Percentiles rank a stretch among this genome's conserved stretches.
Evolutionary conservation across 345 rosid species (phyloP).

Genomic region (Camelina laxa): DNA sequence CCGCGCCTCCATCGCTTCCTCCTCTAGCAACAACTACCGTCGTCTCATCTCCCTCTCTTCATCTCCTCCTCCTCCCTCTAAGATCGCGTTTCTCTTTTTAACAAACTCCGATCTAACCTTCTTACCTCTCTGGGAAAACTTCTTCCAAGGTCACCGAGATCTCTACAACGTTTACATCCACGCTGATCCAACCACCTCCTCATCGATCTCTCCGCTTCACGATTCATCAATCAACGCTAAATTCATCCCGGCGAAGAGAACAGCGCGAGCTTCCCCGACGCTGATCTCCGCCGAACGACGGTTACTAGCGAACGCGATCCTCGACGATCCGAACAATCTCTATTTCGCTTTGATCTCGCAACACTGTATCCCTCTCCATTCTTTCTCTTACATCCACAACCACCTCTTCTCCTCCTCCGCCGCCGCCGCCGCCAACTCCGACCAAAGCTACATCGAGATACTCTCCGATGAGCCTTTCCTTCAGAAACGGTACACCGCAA

Average conservation of each 20-base stretch:
- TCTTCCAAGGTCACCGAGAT: conserved; percentile 57
- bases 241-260: conserved; percentile 62
- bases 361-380: conserved; percentile 84
- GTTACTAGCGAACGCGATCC: conserved; percentile 70
- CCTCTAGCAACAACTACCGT: conserved; percentile 29
- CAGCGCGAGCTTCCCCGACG: conserved; percentile 72
- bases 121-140: conserved; percentile 76
- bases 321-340: conserved; percentile 79
- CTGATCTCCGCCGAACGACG: conserved; percentile 78
- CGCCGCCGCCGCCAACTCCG: no score
- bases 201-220: conserved; percentile 33
- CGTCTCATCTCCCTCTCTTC: conserved; percentile 48
- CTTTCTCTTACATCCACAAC: conserved; percentile 62
- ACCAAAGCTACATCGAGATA: conserved; percentile 73
- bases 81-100: conserved; percentile 91
- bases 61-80: conserved; percentile 64
- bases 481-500: conserved; percentile 62
- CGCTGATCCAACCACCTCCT: conserved; percentile 58
- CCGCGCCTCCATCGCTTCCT: conserved; percentile 49
- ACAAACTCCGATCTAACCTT: conserved; percentile 84
- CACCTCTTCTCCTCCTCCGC: conserved; percentile 53
- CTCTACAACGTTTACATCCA: conserved; percentile 83
- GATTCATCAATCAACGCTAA: conserved; percentile 49
- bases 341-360: conserved; percentile 87
- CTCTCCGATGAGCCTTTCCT: conserved; percentile 64